Evolutionary conservation across 2,329 filamentous ascomycete genomes (phyloP).

Genomic region (Thielaviopsis populi): DNA sequence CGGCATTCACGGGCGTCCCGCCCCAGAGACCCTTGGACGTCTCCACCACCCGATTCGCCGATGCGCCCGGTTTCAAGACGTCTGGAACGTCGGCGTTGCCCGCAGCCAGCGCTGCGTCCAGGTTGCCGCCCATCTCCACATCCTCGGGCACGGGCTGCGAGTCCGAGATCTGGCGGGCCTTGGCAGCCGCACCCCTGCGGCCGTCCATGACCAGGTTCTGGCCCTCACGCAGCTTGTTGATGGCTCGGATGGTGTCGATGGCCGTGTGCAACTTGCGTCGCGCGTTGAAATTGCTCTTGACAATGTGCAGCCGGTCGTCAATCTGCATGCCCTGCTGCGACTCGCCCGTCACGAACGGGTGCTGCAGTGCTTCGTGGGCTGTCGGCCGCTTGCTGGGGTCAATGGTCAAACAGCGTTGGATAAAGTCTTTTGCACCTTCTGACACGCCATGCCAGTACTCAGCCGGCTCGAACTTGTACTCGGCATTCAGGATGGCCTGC

Average conservation of each 20-base stretch:
- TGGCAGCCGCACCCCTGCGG: background rate
- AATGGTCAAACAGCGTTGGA: slow-evolving; percentile 78
- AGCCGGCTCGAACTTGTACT: slow-evolving; percentile 85
- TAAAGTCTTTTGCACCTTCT: slow-evolving; percentile 74
- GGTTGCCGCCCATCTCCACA: slow-evolving; percentile 15
- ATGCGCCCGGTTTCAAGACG: slow-evolving; percentile 39
- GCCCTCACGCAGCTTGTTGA: slow-evolving; percentile 54
- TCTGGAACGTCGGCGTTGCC: slow-evolving; percentile 31
- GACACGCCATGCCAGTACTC: slow-evolving; percentile 97
- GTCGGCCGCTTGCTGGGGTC: slow-evolving; percentile 81
- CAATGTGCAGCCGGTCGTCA: slow-evolving; percentile 49
- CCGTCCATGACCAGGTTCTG: slow-evolving; percentile 49
- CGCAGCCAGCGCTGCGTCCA: slow-evolving; percentile 4
- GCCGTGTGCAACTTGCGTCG: slow-evolving; percentile 53
- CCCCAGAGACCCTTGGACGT: slow-evolving; percentile 50
- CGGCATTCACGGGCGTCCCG: slow-evolving; percentile 20
- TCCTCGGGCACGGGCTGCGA: slow-evolving; percentile 14
- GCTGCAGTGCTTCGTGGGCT: slow-evolving; percentile 60
- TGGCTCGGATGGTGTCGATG: slow-evolving; percentile 55
- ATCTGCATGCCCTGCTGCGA: slow-evolving; percentile 35
- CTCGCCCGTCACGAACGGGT: slow-evolving; percentile 47
- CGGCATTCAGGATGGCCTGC: slow-evolving; percentile 93
- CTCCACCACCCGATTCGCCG: slow-evolving; percentile 43
- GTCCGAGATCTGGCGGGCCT: slow-evolving; percentile 1
- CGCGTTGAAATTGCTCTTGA: slow-evolving; percentile 63